Percentiles rank a stretch among this genome's conserved stretches.
These are phyloP conservation scores for Cladosporium colombiae DNA, from an alignment of 2,329 filamentous ascomycete species.

Conservation along the genomic window DNA sequence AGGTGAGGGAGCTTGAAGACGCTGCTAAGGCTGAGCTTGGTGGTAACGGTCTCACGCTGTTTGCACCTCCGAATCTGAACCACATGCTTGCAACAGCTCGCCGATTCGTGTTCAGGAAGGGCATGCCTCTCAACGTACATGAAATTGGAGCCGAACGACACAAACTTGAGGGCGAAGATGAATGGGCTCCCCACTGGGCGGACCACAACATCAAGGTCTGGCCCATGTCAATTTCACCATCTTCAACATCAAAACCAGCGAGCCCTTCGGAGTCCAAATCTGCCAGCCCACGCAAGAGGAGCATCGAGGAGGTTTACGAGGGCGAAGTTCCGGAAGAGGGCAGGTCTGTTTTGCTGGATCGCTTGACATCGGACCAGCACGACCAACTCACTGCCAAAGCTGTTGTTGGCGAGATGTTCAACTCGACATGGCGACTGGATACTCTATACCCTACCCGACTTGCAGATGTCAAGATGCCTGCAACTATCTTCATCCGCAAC, in stretches of 20 bases:
- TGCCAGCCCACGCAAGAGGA: conserved; percentile 38
- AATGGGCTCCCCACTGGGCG: conserved; percentile 64
- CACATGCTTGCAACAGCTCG: conserved; percentile 81
- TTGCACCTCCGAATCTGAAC: conserved; percentile 77
- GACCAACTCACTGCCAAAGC: conserved; percentile 50
- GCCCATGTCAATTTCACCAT: conserved; percentile 65
- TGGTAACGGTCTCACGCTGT: conserved; percentile 58
- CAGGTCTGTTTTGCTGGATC: conserved; percentile 38
- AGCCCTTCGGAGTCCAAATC: conserved; percentile 7
- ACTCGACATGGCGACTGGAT: conserved; percentile 73
- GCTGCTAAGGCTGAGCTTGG: conserved; percentile 27
- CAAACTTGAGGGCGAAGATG: conserved; percentile 32
- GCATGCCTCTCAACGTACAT: conserved; percentile 69
- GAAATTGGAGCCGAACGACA: conserved; percentile 59
- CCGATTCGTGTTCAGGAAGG: conserved; percentile 82
- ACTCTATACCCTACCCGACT: conserved; percentile 67
- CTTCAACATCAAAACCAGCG: conserved; percentile 6
- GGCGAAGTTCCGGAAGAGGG: conserved; percentile 30
- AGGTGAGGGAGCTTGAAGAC: conserved; percentile 32
- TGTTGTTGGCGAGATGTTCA: conserved; percentile 75
- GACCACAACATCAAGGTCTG: conserved; percentile 81
- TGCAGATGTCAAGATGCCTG: conserved; percentile 65
- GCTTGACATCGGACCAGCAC: conserved; percentile 45
- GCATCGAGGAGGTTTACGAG: conserved; percentile 37
- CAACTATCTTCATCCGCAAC: conserved; percentile 69